Conservation (phyloP, 1,139 yeast species). For the Pichia sp. region DNA sequence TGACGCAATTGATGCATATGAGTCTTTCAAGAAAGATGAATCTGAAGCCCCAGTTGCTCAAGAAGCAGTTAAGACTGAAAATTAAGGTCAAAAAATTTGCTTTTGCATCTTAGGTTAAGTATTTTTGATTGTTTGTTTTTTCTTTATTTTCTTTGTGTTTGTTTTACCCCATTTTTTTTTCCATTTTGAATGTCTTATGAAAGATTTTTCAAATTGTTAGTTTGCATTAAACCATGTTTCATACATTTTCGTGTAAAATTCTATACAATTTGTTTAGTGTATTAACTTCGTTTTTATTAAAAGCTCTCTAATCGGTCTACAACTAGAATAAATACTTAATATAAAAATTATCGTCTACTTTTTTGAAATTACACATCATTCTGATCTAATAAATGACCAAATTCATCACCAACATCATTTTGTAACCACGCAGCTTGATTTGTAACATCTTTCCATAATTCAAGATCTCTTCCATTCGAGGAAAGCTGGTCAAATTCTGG, state of each 20-base stretch:
- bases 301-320: neutral
- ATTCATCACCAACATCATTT: slow-evolving; percentile 13
- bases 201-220: slow-evolving; percentile 1
- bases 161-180: slow-evolving; percentile 9
- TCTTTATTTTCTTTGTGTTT: slow-evolving; percentile 12
- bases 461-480: slow-evolving; percentile 40
- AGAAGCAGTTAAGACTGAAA: slow-evolving; percentile 10
- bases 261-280: slow-evolving; percentile 10
- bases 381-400: slow-evolving; percentile 4
- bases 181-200: slow-evolving; percentile 4
- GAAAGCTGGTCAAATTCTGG: slow-evolving; percentile 23
- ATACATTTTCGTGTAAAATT: neutral
- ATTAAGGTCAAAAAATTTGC: slow-evolving; percentile 1
- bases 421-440: slow-evolving; percentile 66
- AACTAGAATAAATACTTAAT: neutral
- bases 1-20: slow-evolving; percentile 92
- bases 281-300: slow-evolving; percentile 10
- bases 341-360: neutral
- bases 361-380: neutral
- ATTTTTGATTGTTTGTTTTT: neutral
- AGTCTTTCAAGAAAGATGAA: slow-evolving; percentile 54
- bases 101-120: too few species aligned
- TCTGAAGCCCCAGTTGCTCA: slow-evolving; percentile 16
- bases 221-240: slow-evolving; percentile 5
- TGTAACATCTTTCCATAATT: slow-evolving; percentile 69